Evolutionary conservation across 2,329 filamentous ascomycete genomes (phyloP).

Genomic region (Paraphaeosphaeria sporulosa): DNA sequence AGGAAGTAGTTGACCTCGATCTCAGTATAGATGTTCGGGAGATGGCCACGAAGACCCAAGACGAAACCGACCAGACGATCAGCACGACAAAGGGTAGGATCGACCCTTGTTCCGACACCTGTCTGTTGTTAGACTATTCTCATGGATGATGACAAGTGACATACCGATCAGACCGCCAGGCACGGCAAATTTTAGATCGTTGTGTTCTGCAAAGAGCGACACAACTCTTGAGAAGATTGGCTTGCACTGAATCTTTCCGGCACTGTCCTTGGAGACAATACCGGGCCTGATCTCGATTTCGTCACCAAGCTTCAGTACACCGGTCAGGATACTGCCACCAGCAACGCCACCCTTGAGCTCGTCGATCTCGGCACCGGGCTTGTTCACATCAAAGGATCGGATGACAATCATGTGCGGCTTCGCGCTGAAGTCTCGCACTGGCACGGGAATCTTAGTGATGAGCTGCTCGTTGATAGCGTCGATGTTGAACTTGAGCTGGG

Average conservation of each 20-base stretch:
- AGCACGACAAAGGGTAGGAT: conserved; percentile 96
- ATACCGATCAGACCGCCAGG: conserved; percentile 88
- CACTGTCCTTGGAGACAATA: conserved; percentile 94
- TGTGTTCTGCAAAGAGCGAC: conserved; percentile 95
- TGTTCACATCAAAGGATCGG: conserved; percentile 99
- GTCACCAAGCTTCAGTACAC: conserved; percentile 94
- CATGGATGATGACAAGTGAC: conserved; percentile 14
- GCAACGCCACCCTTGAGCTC: conserved; percentile 98
- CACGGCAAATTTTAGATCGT: conserved; percentile 97
- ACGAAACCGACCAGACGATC: conserved; percentile 99
- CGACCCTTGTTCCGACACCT: conserved; percentile 94
- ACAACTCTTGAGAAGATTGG: conserved; percentile 97
- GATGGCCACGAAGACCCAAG: conserved; percentile 88
- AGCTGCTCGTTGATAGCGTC: conserved; percentile 97
- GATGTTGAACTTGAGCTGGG: conserved; percentile 99
- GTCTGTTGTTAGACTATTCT: conserved; percentile 22
- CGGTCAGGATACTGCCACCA: conserved; percentile 94
- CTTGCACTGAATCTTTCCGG: conserved; percentile 92
- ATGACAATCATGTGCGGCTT: conserved; percentile 99
- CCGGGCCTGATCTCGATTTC: conserved; percentile 99
- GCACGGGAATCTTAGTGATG: conserved; percentile 93
- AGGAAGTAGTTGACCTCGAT: conserved; percentile 99
- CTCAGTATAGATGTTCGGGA: conserved; percentile 97
- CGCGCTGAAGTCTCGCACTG: conserved; percentile 85
- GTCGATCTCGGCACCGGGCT: conserved; percentile 98